phyloP scores from a whole-genome alignment of 108 stramenopile species.

The Nannochloropsis granulata region DNA sequence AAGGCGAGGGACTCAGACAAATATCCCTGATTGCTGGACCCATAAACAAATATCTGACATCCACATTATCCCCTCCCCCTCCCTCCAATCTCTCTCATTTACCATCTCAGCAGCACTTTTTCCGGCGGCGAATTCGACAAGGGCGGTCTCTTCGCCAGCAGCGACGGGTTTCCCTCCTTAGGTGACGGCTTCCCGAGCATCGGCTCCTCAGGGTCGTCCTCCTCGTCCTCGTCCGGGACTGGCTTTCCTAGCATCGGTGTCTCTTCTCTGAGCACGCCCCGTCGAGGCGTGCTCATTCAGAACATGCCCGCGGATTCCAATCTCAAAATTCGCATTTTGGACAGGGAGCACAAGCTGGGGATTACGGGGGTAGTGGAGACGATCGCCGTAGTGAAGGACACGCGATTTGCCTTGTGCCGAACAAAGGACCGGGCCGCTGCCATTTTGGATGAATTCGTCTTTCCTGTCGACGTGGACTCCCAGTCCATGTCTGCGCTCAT shows the following conservation, averaged over 20 bases:
- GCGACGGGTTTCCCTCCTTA: neutral
- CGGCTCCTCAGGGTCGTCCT: neutral
- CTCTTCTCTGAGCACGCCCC: neutral
- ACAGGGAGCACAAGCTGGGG: neutral
- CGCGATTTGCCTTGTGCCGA: neutral
- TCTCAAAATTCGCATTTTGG: neutral
- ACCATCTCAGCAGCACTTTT: neutral
- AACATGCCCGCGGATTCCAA: neutral
- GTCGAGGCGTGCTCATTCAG: neutral
- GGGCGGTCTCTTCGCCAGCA: neutral
- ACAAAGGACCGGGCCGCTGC: neutral
- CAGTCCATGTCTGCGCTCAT: neutral
- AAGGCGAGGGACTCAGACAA: too few relatives aligned
- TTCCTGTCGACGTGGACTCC: neutral
- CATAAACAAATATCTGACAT: too few relatives aligned
- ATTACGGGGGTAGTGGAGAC: neutral
- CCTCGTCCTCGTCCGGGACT: neutral
- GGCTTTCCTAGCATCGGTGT: neutral
- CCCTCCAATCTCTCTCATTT: neutral
- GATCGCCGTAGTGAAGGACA: neutral
- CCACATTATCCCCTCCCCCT: neutral
- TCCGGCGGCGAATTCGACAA: neutral
- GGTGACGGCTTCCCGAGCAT: neutral
- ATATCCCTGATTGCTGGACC: too few relatives aligned
- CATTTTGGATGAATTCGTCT: neutral